Evolutionary conservation across 441 rosid genomes (phyloP), one percentile per base, ranked within the genome.

Genomic region (Sinapis alba): DNA sequence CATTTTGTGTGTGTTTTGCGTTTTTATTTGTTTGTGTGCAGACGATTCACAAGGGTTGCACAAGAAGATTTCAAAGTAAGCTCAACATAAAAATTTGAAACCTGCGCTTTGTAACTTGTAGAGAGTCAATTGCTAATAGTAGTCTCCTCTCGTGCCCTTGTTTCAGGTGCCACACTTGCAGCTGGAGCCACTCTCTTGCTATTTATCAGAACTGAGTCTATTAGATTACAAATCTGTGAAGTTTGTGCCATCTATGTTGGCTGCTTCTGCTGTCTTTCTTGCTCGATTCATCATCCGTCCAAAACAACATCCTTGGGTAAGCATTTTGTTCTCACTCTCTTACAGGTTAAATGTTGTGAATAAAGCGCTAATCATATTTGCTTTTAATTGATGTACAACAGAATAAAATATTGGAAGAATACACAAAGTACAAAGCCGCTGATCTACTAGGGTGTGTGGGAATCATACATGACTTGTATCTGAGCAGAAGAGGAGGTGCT

Each of bases 171-270:
- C 71, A 18, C 69, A 68, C 60, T 80, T 87, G 81, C 88, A 83
- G 78, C 77, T 90, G 23, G 90, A 89, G 82, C 88, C 88, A 83
- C 80, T 89, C 18, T 87, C 86, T 13, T 80, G 69, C 85, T 87
- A 84, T 73, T 85, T 90, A 45, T 85, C 86, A 2, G 96, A 88
- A 72, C 65, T 90, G 69, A 86, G 89, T 83, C 57, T 90, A 72
- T 59, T 90, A 15, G 51, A 45, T 45, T 45, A 45, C 51, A 45
- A 45, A 45, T 19, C 51, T 45, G 51, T 45, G 47, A 41, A 41
- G 47, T 41, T 41, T 41, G 47, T 41, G 47, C 47, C 47, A 41
- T 41, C 47, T 41, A 15, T 45, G 51, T 45, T 45, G 51, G 51
- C 51, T 45, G 51, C 51, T 45, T 45, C 51, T 45, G 51, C 51